These are phyloP conservation scores for Candida sp. DNA, from an alignment of 1,139 yeast species.

Conservation along the genomic window DNA sequence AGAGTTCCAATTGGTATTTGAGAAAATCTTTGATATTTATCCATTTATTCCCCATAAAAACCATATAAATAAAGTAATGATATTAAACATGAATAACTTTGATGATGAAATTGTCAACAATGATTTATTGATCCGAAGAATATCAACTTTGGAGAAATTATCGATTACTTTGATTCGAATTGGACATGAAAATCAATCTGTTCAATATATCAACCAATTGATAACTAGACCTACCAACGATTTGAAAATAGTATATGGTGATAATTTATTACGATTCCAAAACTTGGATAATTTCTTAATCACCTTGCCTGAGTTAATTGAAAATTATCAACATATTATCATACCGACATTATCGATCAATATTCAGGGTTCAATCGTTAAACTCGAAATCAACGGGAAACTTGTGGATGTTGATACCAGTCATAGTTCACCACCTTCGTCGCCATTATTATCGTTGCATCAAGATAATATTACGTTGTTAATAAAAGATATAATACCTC, in stretches of 20 bases:
- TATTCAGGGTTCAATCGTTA: slow-evolving; percentile 9
- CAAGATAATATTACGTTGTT: not conserved
- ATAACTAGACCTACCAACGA: slow-evolving; percentile 10
- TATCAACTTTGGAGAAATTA: slow-evolving; percentile 12
- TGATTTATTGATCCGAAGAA: slow-evolving; percentile 8
- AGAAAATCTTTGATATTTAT: slow-evolving; percentile 27
- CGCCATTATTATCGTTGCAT: not conserved
- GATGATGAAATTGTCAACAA: slow-evolving; percentile 5
- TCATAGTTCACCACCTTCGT: not conserved
- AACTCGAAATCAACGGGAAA: slow-evolving; percentile 23
- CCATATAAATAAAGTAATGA: slow-evolving; percentile 23
- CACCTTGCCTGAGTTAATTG: slow-evolving; percentile 2
- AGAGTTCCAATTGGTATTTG: slow-evolving; percentile 24
- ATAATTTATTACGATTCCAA: slow-evolving; percentile 16
- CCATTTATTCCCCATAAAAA: slow-evolving; percentile 23
- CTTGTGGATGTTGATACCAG: slow-evolving; percentile 8
- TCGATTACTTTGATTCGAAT: slow-evolving; percentile 24
- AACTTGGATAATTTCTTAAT: slow-evolving; percentile 5
- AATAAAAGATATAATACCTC: slow-evolving; percentile 1
- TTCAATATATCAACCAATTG: slow-evolving; percentile 14
- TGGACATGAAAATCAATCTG: slow-evolving; percentile 16
- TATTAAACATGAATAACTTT: slow-evolving; percentile 20
- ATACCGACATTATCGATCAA: slow-evolving; percentile 3
- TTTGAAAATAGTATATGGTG: slow-evolving; percentile 16
- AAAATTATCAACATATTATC: slow-evolving; percentile 2